Evolutionary conservation across 1,284 basidiomycete genomes (phyloP), one percentile per base, ranked within the genome.

Genomic region (Ustilago nuda): DNA sequence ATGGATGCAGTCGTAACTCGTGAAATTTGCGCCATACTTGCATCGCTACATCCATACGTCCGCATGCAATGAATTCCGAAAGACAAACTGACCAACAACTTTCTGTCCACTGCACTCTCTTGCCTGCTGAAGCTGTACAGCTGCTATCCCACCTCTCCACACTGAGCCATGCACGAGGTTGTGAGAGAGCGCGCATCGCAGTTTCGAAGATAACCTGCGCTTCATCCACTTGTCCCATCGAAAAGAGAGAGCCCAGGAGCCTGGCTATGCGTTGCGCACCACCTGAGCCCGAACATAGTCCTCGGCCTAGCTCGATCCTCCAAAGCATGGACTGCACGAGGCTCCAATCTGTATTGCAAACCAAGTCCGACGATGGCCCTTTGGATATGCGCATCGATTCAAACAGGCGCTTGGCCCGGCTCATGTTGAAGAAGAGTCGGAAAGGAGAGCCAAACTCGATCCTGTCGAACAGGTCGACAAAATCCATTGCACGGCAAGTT

Each of bases 31-130:
- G 54, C 81, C 81, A 83, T 6, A 80, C 78, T 1, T 77, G 59
- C 67, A 66, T 70, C 30, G 81, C 81, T 1, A 76, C 61, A 19
- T 81, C 76, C 12, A 61, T 65, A 19, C 72, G 71, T 8, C 61
- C 63, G 8, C 66, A 56, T 8, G 69, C 70, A 27, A 83, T 70
- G 15, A 81, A 66, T 37, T 75, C 70, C 43, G 75, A 68, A 12
- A 81, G 63, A 36, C 76, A 70, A 30, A 81, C 76, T 3, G 67
- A 64, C 80, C 80, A 81, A 56, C 72, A 73, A 57, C 75, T 76
- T 43, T 81, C 80, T 8, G 78, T 81, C 80, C 80, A 81, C 13
- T 57, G 48, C 1, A 54, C 73, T 55, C 72, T 43, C 3, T 23
- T 17, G 2, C 60, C 4, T 2, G 56, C 30, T 11, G 68, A 43